Evolutionary conservation across 768 basidiomycete species (phyloP), one percentile per base, ranked within the genome.

Genomic region (Boletus tomentosulus): DNA sequence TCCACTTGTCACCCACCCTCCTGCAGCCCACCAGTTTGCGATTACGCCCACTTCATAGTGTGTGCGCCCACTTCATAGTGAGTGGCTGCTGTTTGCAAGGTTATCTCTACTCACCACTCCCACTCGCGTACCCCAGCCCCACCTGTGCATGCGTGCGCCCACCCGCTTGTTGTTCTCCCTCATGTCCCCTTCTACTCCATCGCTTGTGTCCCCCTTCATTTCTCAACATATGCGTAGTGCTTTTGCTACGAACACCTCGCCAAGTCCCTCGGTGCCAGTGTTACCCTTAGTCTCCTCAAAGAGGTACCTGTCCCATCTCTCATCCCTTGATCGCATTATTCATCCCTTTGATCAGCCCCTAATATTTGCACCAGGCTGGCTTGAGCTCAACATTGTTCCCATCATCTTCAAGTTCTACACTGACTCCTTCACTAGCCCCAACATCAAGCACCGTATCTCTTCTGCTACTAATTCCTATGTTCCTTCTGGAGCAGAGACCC

Each of bases 311-410:
- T 37, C 55, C 10, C 42, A 45, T 53, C 30, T 48, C 25, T 54
- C n/a, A 52, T 57, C 43, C 50, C 34, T 8, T 5, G 25, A 50
- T 58, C 47, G 49, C 49, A 16, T 58, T 51, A 46, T 68, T 61
- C 31, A 69, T 48, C 56, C 42, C 52, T 68, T 51, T 38, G 48
- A 54, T 12, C 63, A 88, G 78, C 75, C 37, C 91, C 91, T 11
- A 89, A 90, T 63, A 72, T 93, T n/a, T 89, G 88, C 71, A 92
- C 90, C 27, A 83, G 84, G 39, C 79, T 93, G 91, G 91, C 65
- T 89, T 48, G 87, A 88, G 45, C 67, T 87, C 67, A 91, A 92
- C 64, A 84, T 92, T 47, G 89, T 92, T 19, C 90, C 90, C 54
- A 78, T 87, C 70, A 88, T 89, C 33, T 89, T 89, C 76, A 89